Conservation (phyloP, 202 grass and related monocot genomes). For the Saccharum hybrid region DNA sequence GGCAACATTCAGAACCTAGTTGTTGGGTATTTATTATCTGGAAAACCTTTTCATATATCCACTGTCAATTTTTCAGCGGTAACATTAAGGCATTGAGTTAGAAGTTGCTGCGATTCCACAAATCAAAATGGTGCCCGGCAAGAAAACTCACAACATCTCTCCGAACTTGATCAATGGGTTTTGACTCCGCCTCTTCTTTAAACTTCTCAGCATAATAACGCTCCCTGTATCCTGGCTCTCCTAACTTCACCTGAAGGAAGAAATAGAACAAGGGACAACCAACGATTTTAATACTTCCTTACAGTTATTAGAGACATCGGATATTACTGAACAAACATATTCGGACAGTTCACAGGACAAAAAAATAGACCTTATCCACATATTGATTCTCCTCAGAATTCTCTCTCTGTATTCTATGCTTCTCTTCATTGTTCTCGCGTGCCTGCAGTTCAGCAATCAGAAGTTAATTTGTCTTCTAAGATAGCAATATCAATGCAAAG, state of each 20-base stretch:
- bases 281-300: slow-evolving; percentile 20
- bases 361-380: slow-evolving; percentile 73
- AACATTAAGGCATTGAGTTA: slow-evolving; percentile 39
- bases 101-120: slow-evolving; percentile 20
- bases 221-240: slow-evolving; percentile 81
- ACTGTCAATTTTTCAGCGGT: slow-evolving; percentile 6
- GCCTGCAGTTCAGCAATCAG: slow-evolving; percentile 61
- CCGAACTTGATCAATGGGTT: slow-evolving; percentile 69
- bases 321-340: slow-evolving; percentile 23
- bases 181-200: slow-evolving; percentile 71
- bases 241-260: slow-evolving; percentile 82
- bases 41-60: slow-evolving; percentile 15
- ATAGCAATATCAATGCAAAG: slow-evolving; percentile 30
- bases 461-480: slow-evolving; percentile 18
- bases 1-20: slow-evolving; percentile 19
- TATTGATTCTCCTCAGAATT: slow-evolving; percentile 68
- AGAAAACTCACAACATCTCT: slow-evolving; percentile 94
- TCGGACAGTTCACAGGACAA: not conserved
- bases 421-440: slow-evolving; percentile 82
- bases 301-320: slow-evolving; percentile 8
- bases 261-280: slow-evolving; percentile 20
- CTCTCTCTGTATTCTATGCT: slow-evolving; percentile 66
- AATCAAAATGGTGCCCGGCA: slow-evolving; percentile 17
- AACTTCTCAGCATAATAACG: slow-evolving; percentile 97
- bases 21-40: not conserved